A percentile compares a stretch with the other conserved stretches of the same genome.
phyloP scores from a whole-genome alignment of 192 early-diverging fungal species.

The Chytriomyces sp. region DNA sequence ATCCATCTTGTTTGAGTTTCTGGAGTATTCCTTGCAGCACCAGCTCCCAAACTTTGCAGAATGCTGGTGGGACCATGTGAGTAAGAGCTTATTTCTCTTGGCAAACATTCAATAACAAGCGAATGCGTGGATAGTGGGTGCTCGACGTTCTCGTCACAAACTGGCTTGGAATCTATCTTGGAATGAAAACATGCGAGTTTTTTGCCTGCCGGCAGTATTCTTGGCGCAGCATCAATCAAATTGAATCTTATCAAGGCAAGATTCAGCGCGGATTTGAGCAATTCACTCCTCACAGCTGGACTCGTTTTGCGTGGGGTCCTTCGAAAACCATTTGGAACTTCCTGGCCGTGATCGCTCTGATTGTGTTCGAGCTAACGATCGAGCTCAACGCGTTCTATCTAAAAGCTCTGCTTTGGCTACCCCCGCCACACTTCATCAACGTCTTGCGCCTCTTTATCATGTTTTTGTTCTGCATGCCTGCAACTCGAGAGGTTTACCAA shows the following conservation, averaged over 20 bases:
- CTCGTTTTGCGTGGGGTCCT: conserved; percentile 86
- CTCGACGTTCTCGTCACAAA: conserved; percentile 91
- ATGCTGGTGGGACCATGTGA: conserved; percentile 98
- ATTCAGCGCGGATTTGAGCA: conserved; percentile 84
- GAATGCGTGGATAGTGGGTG: conserved; percentile 72
- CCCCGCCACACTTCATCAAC: conserved; percentile 83
- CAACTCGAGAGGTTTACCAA: conserved; percentile 87
- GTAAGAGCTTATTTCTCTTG: conserved; percentile 27
- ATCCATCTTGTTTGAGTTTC: conserved; percentile 90
- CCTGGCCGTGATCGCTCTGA: conserved; percentile 70
- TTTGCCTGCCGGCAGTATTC: conserved; percentile 80
- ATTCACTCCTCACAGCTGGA: conserved; percentile 96
- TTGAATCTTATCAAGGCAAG: conserved; percentile 83
- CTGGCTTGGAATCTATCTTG: conserved; percentile 90
- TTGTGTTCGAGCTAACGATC: conserved; percentile 72
- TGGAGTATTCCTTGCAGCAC: conserved; percentile 94
- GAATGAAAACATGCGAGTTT: conserved; percentile 97
- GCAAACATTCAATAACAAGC: neutral
- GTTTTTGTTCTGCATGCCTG: conserved; percentile 87
- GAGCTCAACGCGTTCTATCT: conserved; percentile 96
- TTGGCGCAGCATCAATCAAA: conserved; percentile 87
- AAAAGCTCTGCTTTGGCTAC: conserved; percentile 91
- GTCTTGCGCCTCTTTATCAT: conserved; percentile 73
- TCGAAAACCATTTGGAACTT: conserved; percentile 89
- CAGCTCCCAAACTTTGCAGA: conserved; percentile 97